These are phyloP conservation scores for Dothistroma pini DNA, from an alignment of 2,329 filamentous ascomycete genomes.

Conservation along the genomic window DNA sequence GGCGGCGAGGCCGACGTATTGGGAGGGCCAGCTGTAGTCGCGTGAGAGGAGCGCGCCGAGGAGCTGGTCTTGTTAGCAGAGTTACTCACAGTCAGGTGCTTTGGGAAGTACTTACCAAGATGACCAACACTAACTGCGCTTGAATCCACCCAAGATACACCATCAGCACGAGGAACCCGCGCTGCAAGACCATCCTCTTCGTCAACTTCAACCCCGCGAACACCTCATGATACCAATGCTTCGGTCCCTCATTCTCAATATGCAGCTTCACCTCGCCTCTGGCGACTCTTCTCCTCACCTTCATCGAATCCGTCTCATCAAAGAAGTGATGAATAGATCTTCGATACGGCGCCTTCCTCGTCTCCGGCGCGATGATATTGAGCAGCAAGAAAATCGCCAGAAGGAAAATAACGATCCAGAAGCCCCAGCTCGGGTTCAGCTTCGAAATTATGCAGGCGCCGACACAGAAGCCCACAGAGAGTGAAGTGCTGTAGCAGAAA, in stretches of 20 bases:
- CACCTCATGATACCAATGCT: constrained; percentile 74
- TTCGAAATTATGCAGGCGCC: constrained; percentile 66
- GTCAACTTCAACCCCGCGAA: constrained; percentile 66
- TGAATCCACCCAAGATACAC: constrained; percentile 77
- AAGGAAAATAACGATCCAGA: constrained; percentile 68
- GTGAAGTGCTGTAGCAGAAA: constrained; percentile 70
- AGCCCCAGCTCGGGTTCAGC: constrained; percentile 66
- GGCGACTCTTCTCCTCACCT: constrained; percentile 55
- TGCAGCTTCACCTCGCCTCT: constrained; percentile 75
- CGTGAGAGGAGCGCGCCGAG: constrained; percentile 68
- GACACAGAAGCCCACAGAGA: constrained; percentile 67
- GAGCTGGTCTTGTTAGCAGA: constrained; percentile 39
- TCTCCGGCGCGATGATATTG: constrained; percentile 69
- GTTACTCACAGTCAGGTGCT: background rate
- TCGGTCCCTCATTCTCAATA: constrained; percentile 65
- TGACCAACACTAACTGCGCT: constrained; percentile 68
- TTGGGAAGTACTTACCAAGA: constrained; percentile 52
- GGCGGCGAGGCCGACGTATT: constrained; percentile 64
- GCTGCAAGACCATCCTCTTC: constrained; percentile 67
- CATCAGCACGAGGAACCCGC: constrained; percentile 68
- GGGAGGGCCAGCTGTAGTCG: constrained; percentile 61
- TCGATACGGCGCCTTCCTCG: constrained; percentile 65
- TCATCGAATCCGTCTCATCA: constrained; percentile 41
- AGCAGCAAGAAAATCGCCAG: constrained; percentile 63
- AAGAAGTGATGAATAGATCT: constrained; percentile 64